Percentiles rank a stretch among this genome's conserved stretches.
phyloP scores from a whole-genome alignment of 2,329 filamentous ascomycete species.

The Orbilia oligospora region DNA sequence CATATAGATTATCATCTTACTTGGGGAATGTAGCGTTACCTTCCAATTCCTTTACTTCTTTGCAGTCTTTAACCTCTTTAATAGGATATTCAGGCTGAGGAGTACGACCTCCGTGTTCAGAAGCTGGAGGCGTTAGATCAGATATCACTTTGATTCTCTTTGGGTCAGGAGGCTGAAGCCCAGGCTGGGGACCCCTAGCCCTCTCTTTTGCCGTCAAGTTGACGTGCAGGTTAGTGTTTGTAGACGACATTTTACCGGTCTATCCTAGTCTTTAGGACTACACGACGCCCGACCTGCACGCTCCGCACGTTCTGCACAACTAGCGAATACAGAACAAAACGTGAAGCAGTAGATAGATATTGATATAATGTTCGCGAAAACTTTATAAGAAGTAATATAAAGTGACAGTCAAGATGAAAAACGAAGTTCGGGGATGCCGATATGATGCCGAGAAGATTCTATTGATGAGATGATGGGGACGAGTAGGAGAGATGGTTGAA shows the following conservation, averaged over 20 bases:
- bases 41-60: neutral
- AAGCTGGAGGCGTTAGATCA: neutral
- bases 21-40: neutral
- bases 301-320: no score
- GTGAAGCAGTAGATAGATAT: no score
- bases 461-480: no score
- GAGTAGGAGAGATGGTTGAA: no score
- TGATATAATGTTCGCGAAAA: no score
- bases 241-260: no score
- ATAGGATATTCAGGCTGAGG: neutral
- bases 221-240: neutral
- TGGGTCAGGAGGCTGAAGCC: neutral
- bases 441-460: neutral
- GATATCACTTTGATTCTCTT: neutral
- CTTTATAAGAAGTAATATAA: no score
- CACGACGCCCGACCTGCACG: no score
- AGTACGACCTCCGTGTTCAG: neutral
- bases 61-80: neutral
- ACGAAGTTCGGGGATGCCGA: neutral
- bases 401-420: neutral
- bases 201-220: neutral
- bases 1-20: neutral
- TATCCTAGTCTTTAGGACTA: no score
- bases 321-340: no score
- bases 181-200: neutral